phyloP scores from a whole-genome alignment of 2,329 filamentous ascomycete species.

The Epichloe typhina region DNA sequence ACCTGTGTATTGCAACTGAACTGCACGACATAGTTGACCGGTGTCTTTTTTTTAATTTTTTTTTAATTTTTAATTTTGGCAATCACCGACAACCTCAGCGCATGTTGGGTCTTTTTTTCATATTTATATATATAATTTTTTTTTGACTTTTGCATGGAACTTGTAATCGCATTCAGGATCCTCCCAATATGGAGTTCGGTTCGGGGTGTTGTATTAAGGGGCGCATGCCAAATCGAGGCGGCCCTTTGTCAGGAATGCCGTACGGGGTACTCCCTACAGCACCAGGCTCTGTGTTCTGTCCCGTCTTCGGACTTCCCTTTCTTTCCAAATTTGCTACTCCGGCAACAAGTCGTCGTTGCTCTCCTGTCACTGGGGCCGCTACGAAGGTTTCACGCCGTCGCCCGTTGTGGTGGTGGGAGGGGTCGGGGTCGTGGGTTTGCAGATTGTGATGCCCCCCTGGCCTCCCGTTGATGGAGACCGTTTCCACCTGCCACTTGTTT shows the following conservation, averaged over 20 bases:
- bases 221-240: slow-evolving; percentile 2
- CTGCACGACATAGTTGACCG: too few relatives aligned
- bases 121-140: too few relatives aligned
- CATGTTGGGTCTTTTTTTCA: too few relatives aligned
- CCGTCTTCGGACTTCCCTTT: too few relatives aligned
- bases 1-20: too few relatives aligned
- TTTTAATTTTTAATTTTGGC: too few relatives aligned
- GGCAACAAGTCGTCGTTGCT: background rate
- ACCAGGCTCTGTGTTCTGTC: too few relatives aligned
- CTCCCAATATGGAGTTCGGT: too few relatives aligned
- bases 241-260: background rate
- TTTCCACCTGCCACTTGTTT: slow-evolving; percentile 1
- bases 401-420: background rate
- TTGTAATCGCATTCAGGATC: too few relatives aligned
- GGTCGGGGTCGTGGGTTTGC: background rate
- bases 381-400: background rate
- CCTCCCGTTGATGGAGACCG: slow-evolving; percentile 1
- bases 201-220: background rate
- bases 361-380: background rate
- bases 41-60: too few relatives aligned
- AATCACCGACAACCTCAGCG: too few relatives aligned
- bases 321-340: background rate
- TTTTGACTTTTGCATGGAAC: too few relatives aligned
- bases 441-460: background rate
- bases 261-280: background rate